phyloP scores from a whole-genome alignment of 768 basidiomycete genomes.

The Agaricus subrufescens region DNA sequence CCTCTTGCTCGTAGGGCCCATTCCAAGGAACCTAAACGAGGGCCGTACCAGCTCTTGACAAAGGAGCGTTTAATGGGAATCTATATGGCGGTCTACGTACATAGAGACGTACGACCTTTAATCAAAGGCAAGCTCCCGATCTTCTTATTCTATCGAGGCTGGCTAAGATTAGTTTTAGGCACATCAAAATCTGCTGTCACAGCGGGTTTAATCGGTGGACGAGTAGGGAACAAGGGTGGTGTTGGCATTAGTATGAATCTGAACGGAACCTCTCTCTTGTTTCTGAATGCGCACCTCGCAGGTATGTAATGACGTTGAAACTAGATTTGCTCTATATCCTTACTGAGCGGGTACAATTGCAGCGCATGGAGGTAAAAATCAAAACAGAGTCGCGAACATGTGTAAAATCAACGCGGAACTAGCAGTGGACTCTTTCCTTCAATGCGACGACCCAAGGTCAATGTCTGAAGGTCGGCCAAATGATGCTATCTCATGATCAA shows the following conservation, averaged over 20 bases:
- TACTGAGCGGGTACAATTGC: not conserved
- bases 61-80: slow-evolving; percentile 94
- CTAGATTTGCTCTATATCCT: not conserved
- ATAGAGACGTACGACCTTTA: slow-evolving; percentile 61
- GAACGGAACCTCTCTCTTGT: slow-evolving; percentile 77
- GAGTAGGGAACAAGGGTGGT: slow-evolving; percentile 91
- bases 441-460: slow-evolving; percentile 55
- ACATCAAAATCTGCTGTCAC: slow-evolving; percentile 81
- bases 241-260: slow-evolving; percentile 88
- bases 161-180: slow-evolving; percentile 33
- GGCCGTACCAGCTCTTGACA: slow-evolving; percentile 78
- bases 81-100: slow-evolving; percentile 72
- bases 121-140: slow-evolving; percentile 45
- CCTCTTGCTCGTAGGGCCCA: slow-evolving; percentile 37
- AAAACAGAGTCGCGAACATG: slow-evolving; percentile 81
- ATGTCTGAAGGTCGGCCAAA: slow-evolving; percentile 59
- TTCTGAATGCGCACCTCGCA: slow-evolving; percentile 89
- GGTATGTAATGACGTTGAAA: slow-evolving; percentile 35
- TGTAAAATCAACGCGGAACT: slow-evolving; percentile 87
- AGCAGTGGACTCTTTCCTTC: slow-evolving; percentile 72
- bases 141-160: not conserved
- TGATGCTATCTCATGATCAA: not conserved
- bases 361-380: slow-evolving; percentile 76
- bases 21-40: slow-evolving; percentile 43
- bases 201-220: slow-evolving; percentile 84